A percentile compares a stretch with the other conserved stretches of the same genome.
phyloP scores from a whole-genome alignment of 805 yeast species.

The Cyberlindnera misumaiensis region DNA sequence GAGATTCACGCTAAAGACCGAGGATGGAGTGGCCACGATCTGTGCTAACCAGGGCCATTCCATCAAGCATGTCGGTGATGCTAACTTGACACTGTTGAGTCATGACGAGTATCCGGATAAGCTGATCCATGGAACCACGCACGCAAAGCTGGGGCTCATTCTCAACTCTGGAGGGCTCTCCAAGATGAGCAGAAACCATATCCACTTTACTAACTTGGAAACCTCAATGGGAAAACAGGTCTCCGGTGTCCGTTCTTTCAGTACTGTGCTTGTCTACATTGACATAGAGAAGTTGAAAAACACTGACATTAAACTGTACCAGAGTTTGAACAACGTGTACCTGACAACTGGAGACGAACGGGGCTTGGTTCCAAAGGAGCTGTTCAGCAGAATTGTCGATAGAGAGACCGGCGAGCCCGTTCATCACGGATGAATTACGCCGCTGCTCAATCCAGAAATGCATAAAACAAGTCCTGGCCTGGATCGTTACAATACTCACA shows the following conservation, averaged over 20 bases:
- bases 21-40: conserved; percentile 31
- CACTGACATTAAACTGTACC: conserved; percentile 43
- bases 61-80: conserved; percentile 36
- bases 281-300: conserved; percentile 43
- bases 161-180: conserved; percentile 49
- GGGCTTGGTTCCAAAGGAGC: conserved; percentile 43
- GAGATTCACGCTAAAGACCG: conserved; percentile 47
- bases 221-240: conserved; percentile 41
- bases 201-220: conserved; percentile 71
- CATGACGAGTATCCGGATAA: conserved; percentile 38
- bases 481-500: too few species aligned
- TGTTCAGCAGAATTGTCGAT: conserved; percentile 35
- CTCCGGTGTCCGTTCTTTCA: conserved; percentile 65
- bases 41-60: conserved; percentile 96
- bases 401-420: conserved; percentile 14
- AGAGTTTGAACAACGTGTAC: conserved; percentile 70
- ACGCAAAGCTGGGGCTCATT: conserved; percentile 40
- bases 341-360: conserved; percentile 52
- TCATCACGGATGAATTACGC: too few species aligned
- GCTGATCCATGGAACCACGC: conserved; percentile 78
- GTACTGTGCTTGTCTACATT: conserved; percentile 54
- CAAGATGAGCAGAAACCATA: conserved; percentile 72
- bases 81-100: conserved; percentile 33
- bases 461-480: too few species aligned
- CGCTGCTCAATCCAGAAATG: too few species aligned